phyloP scores from a whole-genome alignment of 306 rosid genomes.

The Lathyrus sativus region DNA sequence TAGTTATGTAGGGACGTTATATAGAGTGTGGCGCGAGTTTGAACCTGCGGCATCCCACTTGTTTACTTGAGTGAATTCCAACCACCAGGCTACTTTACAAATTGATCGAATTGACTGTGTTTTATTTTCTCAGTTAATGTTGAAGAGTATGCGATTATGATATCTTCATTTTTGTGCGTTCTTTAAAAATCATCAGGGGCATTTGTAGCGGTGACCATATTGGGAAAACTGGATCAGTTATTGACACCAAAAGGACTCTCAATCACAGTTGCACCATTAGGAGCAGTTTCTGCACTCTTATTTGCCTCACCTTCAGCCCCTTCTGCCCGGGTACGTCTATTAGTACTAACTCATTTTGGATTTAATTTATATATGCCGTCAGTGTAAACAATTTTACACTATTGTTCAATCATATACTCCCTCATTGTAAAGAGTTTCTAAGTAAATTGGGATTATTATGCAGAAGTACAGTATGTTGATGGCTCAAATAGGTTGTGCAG shows the following conservation, averaged over 20 bases:
- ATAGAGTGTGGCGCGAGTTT: no score
- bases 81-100: no score
- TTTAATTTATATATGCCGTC: no score
- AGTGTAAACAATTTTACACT: no score
- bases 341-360: not conserved
- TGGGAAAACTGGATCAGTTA: constrained; percentile 83
- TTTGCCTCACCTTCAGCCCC: constrained; percentile 81
- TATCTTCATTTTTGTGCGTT: not conserved
- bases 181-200: constrained; percentile 53
- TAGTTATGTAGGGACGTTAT: no score
- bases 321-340: constrained; percentile 64
- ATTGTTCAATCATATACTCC: no score
- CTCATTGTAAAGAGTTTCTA: no score
- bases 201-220: constrained; percentile 83
- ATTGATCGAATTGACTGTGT: not conserved
- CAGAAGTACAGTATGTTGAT: constrained; percentile 87
- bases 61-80: no score
- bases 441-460: constrained; percentile 33
- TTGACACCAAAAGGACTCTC: constrained; percentile 82
- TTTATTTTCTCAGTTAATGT: not conserved
- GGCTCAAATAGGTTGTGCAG: constrained; percentile 95
- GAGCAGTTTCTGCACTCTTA: constrained; percentile 86
- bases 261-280: constrained; percentile 81
- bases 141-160: not conserved
- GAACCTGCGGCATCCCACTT: no score